A percentile compares a stretch with the other conserved stretches of the same genome.
phyloP scores from a whole-genome alignment of 371 early-diverging fungal genomes.

The Cokeromyces recurvatus region DNA sequence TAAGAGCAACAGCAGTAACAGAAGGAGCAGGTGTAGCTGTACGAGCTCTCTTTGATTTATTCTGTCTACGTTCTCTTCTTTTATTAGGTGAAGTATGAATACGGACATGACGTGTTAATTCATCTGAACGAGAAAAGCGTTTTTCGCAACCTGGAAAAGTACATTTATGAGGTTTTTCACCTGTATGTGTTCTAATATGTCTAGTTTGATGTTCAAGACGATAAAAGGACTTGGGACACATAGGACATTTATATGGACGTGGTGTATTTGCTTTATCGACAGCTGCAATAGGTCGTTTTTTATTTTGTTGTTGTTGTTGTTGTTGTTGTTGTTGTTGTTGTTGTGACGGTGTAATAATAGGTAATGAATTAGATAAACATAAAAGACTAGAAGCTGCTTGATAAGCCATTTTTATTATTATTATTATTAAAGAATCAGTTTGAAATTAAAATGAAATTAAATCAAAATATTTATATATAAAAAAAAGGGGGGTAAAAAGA shows the following conservation, averaged over 20 bases:
- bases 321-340: not conserved
- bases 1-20: not conserved
- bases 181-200: conserved; percentile 81
- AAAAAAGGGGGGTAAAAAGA: conserved; percentile 8
- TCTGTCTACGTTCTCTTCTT: conserved; percentile 23
- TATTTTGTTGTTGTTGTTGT: not conserved
- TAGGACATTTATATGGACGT: conserved; percentile 62
- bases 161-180: conserved; percentile 79
- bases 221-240: conserved; percentile 62
- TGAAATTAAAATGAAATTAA: no score
- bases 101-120: conserved; percentile 60
- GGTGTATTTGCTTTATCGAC: conserved; percentile 42
- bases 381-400: conserved; percentile 35
- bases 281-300: conserved; percentile 28
- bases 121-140: conserved; percentile 72
- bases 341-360: not conserved
- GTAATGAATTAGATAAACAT: conserved; percentile 24
- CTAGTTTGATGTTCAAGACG: conserved; percentile 70
- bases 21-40: conserved; percentile 11
- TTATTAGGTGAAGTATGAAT: conserved; percentile 53
- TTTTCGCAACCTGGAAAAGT: conserved; percentile 67
- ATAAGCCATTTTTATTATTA: no score
- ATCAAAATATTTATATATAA: not conserved
- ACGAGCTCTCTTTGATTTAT: conserved; percentile 18
- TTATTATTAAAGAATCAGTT: no score